These are phyloP conservation scores for Gastrolobium bilobum DNA, from an alignment of 306 rosid species.

Conservation along the genomic window DNA sequence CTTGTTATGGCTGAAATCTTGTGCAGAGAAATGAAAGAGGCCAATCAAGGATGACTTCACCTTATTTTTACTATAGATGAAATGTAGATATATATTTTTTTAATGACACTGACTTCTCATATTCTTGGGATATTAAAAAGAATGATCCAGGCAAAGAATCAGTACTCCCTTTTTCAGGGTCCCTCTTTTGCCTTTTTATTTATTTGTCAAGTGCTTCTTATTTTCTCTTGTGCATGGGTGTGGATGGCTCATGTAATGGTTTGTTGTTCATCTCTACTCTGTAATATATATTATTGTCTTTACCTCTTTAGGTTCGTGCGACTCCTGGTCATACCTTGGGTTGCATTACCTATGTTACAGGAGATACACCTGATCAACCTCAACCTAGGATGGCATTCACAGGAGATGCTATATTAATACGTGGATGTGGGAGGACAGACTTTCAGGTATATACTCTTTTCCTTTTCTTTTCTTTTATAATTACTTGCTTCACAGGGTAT, in stretches of 20 bases:
- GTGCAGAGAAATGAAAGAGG: slow-evolving; percentile 6
- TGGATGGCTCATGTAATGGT: slow-evolving; percentile 9
- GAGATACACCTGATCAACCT: slow-evolving; percentile 82
- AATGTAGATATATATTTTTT: neutral
- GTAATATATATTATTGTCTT: slow-evolving; percentile 17
- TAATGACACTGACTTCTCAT: neutral
- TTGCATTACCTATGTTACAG: slow-evolving; percentile 90
- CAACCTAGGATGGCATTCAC: slow-evolving; percentile 94
- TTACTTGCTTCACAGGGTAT: slow-evolving; percentile 31
- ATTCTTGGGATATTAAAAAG: neutral
- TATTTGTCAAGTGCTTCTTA: slow-evolving; percentile 22
- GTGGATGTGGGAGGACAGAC: slow-evolving; percentile 98
- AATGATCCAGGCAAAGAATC: neutral
- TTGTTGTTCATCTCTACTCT: slow-evolving; percentile 23
- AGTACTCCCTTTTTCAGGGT: neutral
- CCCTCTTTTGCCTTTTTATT: slow-evolving; percentile 18
- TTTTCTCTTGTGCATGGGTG: slow-evolving; percentile 24
- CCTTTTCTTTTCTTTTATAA: neutral
- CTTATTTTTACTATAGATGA: neutral
- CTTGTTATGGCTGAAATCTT: slow-evolving; percentile 28
- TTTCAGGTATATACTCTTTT: slow-evolving; percentile 79
- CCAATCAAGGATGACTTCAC: slow-evolving; percentile 22
- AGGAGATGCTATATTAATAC: slow-evolving; percentile 82
- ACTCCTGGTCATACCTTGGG: slow-evolving; percentile 97
- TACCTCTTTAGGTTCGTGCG: slow-evolving; percentile 71